These are phyloP conservation scores for Scedosporium apiospermum DNA, from an alignment of 2,329 filamentous ascomycete genomes.

Conservation along the genomic window DNA sequence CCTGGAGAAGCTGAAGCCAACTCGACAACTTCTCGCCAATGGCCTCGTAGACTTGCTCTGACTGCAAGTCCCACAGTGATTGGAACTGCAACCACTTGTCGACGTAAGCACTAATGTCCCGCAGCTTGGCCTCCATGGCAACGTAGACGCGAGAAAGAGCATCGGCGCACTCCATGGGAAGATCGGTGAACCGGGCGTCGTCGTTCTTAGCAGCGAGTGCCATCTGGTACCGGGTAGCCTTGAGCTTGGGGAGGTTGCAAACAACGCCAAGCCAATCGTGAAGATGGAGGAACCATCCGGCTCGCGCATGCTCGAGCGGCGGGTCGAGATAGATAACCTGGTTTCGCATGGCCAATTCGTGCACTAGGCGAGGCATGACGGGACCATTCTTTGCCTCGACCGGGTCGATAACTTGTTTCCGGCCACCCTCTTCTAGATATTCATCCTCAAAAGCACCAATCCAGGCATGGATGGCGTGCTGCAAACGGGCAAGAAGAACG, in stretches of 20 bases:
- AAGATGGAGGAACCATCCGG: conserved; percentile 87
- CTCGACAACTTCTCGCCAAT: conserved; percentile 84
- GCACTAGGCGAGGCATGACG: conserved; percentile 62
- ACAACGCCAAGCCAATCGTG: conserved; percentile 90
- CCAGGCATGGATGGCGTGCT: conserved; percentile 77
- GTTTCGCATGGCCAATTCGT: conserved; percentile 96
- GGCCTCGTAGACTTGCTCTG: conserved; percentile 87
- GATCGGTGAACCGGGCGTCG: conserved; percentile 68
- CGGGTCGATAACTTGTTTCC: conserved; percentile 35
- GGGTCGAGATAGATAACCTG: conserved; percentile 96
- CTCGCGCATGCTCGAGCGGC: conserved; percentile 80
- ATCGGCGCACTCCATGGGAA: conserved; percentile 75
- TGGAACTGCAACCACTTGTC: conserved; percentile 99
- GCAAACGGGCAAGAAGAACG: conserved; percentile 72
- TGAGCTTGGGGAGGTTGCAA: conserved; percentile 87
- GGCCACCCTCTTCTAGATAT: conserved; percentile 39
- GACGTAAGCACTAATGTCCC: conserved; percentile 73
- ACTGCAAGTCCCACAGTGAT: conserved; percentile 94
- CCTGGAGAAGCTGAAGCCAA: conserved; percentile 93
- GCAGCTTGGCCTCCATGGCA: conserved; percentile 73
- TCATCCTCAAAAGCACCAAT: conserved; percentile 71
- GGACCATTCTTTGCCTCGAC: conserved; percentile 45
- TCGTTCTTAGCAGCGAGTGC: conserved; percentile 57
- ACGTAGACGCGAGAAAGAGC: conserved; percentile 72
- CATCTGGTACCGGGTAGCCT: conserved; percentile 92